These are phyloP conservation scores for Scedosporium minutisporum DNA, from an alignment of 2,329 filamentous ascomycete genomes.

Conservation along the genomic window DNA sequence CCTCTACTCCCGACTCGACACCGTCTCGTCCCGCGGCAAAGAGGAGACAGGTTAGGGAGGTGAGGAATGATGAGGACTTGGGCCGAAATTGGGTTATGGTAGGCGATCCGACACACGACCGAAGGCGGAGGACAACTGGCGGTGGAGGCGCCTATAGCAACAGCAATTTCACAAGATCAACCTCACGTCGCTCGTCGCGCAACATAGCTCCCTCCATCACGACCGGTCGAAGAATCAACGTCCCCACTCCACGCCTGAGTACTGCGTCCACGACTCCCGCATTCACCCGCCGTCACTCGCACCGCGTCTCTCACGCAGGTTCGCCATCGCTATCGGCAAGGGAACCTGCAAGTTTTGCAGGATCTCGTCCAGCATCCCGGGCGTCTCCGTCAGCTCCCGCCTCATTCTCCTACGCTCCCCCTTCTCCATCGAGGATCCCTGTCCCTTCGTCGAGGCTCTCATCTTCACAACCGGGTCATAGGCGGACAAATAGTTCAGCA, in stretches of 20 bases:
- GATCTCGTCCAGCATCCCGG: constrained; percentile 20
- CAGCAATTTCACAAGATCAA: neutral
- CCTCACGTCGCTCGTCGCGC: constrained; percentile 11
- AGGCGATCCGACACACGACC: constrained; percentile 23
- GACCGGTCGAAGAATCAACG: constrained; percentile 28
- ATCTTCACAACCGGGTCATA: neutral
- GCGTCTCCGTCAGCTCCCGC: neutral
- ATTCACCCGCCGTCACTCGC: constrained; percentile 7
- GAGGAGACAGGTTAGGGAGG: constrained; percentile 41
- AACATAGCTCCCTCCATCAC: constrained; percentile 12
- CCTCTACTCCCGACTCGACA: constrained; percentile 24
- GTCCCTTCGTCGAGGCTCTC: neutral
- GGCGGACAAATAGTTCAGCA: neutral
- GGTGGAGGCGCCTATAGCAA: neutral
- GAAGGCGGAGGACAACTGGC: neutral
- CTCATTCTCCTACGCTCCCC: constrained; percentile 13
- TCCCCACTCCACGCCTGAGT: constrained; percentile 27
- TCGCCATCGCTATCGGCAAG: constrained; percentile 9
- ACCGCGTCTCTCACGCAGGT: neutral
- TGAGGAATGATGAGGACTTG: constrained; percentile 39
- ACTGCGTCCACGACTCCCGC: constrained; percentile 7
- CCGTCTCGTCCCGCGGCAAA: constrained; percentile 38
- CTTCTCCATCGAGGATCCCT: constrained; percentile 22
- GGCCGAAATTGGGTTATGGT: constrained; percentile 66
- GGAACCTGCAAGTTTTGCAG: constrained; percentile 14